These are phyloP conservation scores for Cutaneotrichosporon sp. DNA, from an alignment of 1,284 basidiomycete genomes.

Conservation along the genomic window DNA sequence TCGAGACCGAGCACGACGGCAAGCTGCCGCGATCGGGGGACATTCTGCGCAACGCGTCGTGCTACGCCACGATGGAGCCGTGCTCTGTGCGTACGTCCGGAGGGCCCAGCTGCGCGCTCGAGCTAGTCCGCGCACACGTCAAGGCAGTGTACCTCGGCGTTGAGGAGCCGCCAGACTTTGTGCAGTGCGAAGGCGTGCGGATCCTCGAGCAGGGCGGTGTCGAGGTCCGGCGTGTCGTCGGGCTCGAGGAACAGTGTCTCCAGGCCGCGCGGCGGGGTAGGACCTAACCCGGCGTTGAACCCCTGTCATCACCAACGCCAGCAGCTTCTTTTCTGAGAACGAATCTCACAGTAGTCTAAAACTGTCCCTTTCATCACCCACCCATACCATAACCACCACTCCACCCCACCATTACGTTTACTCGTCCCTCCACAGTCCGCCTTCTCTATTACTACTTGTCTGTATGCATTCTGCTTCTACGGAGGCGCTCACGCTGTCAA, in stretches of 20 bases:
- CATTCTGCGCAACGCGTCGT: conserved; percentile 43
- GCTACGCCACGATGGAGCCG: conserved; percentile 93
- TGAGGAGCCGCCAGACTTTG: conserved; percentile 90
- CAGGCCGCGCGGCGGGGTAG: conserved; percentile 60
- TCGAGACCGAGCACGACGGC: conserved; percentile 15
- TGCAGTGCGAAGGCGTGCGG: conserved; percentile 79
- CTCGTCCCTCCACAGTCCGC: not conserved
- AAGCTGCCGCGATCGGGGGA: conserved; percentile 25
- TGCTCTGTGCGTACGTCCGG: conserved; percentile 88
- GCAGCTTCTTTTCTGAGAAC: too few species aligned
- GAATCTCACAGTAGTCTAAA: too few species aligned
- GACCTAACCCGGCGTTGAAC: not conserved
- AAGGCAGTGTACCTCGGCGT: conserved; percentile 81
- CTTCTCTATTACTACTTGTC: not conserved
- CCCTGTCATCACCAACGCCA: not conserved
- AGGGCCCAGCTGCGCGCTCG: conserved; percentile 76
- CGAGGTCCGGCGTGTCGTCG: conserved; percentile 67
- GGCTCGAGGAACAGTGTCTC: conserved; percentile 65
- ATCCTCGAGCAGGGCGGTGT: conserved; percentile 70
- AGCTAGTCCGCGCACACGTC: conserved; percentile 68
- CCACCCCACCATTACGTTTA: too few species aligned
- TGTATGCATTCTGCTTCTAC: not conserved
- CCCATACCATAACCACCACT: too few species aligned
- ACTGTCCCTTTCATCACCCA: not conserved
- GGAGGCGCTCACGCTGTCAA: too few species aligned